Conservation (phyloP, 2,329 filamentous ascomycete species). For the Beauveria sp. region DNA sequence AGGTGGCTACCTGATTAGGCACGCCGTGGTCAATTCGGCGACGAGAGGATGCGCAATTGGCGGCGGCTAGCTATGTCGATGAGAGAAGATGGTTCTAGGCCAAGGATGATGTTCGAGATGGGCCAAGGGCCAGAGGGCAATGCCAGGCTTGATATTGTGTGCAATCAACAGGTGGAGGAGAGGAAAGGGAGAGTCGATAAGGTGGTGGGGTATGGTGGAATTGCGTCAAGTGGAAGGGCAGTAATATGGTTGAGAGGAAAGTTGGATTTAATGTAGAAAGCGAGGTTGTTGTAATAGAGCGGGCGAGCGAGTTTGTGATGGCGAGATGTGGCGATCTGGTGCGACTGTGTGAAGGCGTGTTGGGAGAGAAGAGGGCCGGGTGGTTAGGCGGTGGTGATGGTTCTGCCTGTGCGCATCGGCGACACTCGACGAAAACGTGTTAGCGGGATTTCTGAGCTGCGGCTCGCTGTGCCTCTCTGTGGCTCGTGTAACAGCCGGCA, state of each 20-base stretch:
- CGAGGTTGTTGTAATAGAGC: neutral
- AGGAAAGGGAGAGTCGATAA: slow-evolving; percentile 5
- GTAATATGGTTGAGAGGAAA: neutral
- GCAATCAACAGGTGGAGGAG: neutral
- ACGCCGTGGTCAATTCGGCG: neutral
- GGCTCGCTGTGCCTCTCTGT: neutral
- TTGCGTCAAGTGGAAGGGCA: neutral
- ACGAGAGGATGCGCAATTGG: neutral
- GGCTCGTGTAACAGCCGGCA: neutral
- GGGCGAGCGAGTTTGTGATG: neutral
- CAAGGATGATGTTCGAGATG: neutral
- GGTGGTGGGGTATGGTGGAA: neutral
- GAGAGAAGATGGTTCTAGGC: neutral
- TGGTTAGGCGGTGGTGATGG: slow-evolving; percentile 10
- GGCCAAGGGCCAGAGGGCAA: neutral
- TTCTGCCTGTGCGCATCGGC: slow-evolving; percentile 1
- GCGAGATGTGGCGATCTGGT: neutral
- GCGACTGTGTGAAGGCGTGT: neutral
- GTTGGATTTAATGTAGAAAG: neutral
- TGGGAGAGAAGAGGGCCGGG: neutral
- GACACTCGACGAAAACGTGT: neutral
- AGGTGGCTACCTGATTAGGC: neutral
- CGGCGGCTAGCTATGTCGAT: neutral
- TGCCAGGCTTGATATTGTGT: neutral
- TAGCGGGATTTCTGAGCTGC: neutral